Base-by-base conservation (phyloP, 2,329 filamentous ascomycete genomes). In the Aspergillus floridensis region DNA sequence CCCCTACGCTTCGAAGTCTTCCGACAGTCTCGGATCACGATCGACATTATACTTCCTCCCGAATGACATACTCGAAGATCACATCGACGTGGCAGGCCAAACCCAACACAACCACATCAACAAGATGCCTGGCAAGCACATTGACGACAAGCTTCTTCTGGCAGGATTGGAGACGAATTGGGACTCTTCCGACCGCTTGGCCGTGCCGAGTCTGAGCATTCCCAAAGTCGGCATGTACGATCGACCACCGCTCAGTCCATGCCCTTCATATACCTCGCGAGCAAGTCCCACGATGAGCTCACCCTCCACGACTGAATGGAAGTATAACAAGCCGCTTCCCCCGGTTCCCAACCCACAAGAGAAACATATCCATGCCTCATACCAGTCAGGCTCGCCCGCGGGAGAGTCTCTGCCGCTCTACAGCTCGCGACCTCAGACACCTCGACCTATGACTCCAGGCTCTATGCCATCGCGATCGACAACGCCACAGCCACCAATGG, bases 151-250 rank as follows among this genome's bases (percentile, higher is more conserved):
- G 8, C 53, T 55, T 10, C 53, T 55, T 29, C 53, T 55, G 24
- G 53, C 53, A 31, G 53, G 53, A n/a, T 22, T 55, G 41, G 53
- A 55, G 29, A 55, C 53, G 16, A 48, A 22, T 24, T 55, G 53
- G 53, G 53, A 55, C 41, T 24, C 53, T 3, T 44, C 53, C 16
- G 53, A 55, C 19, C 26, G 53, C 31, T 31, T 55, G 41, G 53
- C 41, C 16, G 53, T 55, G 26, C 53, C 53, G 19, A 44, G 32
- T 55, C 21, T 55, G 19, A 47, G 31, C 53, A 48, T 55, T 22
- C 41, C 38, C 8, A 55, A 48, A 10, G 8, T 26, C 10, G 47
- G 53, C 6, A 21, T 31, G 26, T 44, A 55, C 8, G 53, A 55
- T 16, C 44, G 41, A 14, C 12, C 41, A n/a, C 53, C 53, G 6